A percentile compares a stretch with the other conserved stretches of the same genome.
Conservation (phyloP, 2,329 filamentous ascomycete genomes). For the Phoma sp. region DNA sequence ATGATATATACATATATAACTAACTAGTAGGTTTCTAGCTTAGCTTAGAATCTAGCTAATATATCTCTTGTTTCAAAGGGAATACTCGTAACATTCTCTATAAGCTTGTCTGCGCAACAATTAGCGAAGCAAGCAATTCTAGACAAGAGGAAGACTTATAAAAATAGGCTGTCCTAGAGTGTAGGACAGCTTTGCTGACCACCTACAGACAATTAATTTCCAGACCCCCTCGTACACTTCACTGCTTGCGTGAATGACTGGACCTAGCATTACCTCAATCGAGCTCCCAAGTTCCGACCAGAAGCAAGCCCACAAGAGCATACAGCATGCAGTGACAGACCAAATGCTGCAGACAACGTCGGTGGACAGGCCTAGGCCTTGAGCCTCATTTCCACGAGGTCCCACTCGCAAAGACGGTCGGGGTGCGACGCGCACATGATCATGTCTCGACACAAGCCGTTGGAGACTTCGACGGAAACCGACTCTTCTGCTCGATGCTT, state of each 20-base stretch:
- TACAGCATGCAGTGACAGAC: conserved; percentile 9
- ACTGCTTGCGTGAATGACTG: conserved; percentile 10
- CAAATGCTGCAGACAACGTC: conserved; percentile 22
- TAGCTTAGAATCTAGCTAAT: too few species aligned
- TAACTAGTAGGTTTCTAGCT: too few species aligned
- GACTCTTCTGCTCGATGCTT: not conserved
- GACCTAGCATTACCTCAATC: not conserved
- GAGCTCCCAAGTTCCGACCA: conserved; percentile 26
- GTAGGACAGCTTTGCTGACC: conserved; percentile 28
- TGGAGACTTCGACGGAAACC: conserved; percentile 1
- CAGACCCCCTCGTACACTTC: conserved; percentile 28
- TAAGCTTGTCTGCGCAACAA: not conserved
- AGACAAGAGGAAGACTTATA: conserved; percentile 47
- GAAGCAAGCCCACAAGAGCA: conserved; percentile 15
- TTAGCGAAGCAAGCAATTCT: conserved; percentile 36
- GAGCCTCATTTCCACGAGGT: conserved; percentile 51
- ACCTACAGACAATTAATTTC: conserved; percentile 21
- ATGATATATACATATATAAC: too few species aligned
- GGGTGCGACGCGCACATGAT: not conserved
- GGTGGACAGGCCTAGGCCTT: conserved; percentile 50
- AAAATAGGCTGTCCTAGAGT: conserved; percentile 42
- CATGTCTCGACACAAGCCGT: not conserved
- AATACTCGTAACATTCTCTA: too few species aligned
- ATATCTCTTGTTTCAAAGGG: too few species aligned
- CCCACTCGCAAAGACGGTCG: conserved; percentile 31